Base-by-base conservation (phyloP, 768 basidiomycete genomes). In the Gymnopilus dilepis region DNA sequence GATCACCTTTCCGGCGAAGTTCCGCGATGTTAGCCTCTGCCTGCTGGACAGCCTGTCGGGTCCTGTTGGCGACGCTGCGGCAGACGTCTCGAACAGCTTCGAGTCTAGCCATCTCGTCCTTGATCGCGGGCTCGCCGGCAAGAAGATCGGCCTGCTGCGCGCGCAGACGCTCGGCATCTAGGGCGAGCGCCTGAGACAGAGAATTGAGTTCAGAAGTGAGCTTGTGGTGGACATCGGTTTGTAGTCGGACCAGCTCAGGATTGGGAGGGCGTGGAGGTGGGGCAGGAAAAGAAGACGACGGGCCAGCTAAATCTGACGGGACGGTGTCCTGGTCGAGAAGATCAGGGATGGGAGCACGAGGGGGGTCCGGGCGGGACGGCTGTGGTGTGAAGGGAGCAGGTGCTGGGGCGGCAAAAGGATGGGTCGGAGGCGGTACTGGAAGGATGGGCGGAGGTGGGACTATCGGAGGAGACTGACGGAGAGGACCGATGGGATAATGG, bases 41-140 rank as follows among this genome's bases (percentile, higher is more conserved):
- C 56, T 83, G 82, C 7, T 78, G 73, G 6, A 98, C 86, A 7
- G 86, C 84, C 54, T 70, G 82, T 45, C 81, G 82, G 65, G 92
- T 77, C 65, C 92, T 85, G 26, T 80, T 81, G 43, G 89, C 85
- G 40, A 96, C 95, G 56, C 82, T 86, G 66, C 80, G 83, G 76
- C 97, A 99, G 26, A 99, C 96, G 69, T 92, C 92, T 58, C 89
- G 82, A 24, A 99, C 97, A 21, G 96, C 97, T 77, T 93, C 91
- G 38, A 99, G 80, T 15, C 97, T 84, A 2, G 88, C 92, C 92
- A 95, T 97, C 78, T 99, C 97, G 77, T 99, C 97, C 55, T 88
- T 86, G 64, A 99, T 92, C 9, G 97, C 97, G 43, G 97, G 95
- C 73, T 91, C 91, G 3, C 96, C 97, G 60, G 89, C 84, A 48